A percentile compares a stretch with the other conserved stretches of the same genome.
Conservation (phyloP, 495 filamentous ascomycete genomes). For the Opeltia flavorubescens region DNA sequence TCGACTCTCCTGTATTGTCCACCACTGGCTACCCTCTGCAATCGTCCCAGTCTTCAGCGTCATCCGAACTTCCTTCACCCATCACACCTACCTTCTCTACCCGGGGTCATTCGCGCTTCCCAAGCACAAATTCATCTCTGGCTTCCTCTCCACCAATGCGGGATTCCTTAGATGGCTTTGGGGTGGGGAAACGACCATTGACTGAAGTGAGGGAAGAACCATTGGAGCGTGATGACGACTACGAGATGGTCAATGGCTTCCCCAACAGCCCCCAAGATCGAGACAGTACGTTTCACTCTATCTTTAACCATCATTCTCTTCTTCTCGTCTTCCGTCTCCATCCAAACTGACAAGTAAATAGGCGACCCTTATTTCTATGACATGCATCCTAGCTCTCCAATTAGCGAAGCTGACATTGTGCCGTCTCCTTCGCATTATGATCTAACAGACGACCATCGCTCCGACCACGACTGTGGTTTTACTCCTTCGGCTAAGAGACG, state of each 20-base stretch:
- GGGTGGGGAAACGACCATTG: conserved; percentile 27
- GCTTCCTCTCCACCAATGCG: conserved; percentile 36
- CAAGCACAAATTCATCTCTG: conserved; percentile 47
- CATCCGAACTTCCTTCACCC: conserved; percentile 13
- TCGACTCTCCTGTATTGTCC: conserved; percentile 7
- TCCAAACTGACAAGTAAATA: neutral
- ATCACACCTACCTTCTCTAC: conserved; percentile 15
- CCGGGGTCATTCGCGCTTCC: conserved; percentile 14
- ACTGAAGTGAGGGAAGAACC: conserved; percentile 41
- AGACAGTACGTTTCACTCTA: conserved; percentile 7
- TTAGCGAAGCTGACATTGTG: neutral
- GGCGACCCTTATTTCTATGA: neutral
- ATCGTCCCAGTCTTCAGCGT: conserved; percentile 12
- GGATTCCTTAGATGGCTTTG: conserved; percentile 36
- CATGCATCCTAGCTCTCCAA: neutral
- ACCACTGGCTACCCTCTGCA: conserved; percentile 5
- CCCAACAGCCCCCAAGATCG: conserved; percentile 2
- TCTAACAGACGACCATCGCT: conserved; percentile 39
- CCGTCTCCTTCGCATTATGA: conserved; percentile 40
- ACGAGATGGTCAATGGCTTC: conserved; percentile 17
- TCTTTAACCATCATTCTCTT: neutral
- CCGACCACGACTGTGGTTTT: conserved; percentile 42
- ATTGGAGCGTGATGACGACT: conserved; percentile 26
- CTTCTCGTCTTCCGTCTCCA: neutral
- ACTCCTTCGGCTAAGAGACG: conserved; percentile 43